Percentiles rank a stretch among this genome's conserved stretches.
Evolutionary conservation across 2,329 filamentous ascomycete genomes (phyloP).

Genomic region (Ascochyta lentis): DNA sequence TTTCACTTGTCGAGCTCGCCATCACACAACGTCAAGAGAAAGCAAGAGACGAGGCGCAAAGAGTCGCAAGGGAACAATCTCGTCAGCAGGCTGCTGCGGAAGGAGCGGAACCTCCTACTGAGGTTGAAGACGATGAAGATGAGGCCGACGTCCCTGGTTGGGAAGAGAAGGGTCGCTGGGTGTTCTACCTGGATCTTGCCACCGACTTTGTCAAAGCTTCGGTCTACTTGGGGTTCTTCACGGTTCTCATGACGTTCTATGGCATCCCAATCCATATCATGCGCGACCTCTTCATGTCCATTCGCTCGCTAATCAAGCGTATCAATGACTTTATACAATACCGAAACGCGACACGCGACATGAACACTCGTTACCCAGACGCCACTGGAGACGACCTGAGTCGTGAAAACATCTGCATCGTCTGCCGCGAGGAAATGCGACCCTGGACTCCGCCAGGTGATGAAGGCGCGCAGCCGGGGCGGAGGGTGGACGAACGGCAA

Average conservation of each 20-base stretch:
- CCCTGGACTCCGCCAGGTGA: slow-evolving; percentile 68
- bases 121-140: slow-evolving; percentile 78
- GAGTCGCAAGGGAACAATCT: slow-evolving; percentile 66
- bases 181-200: slow-evolving; percentile 84
- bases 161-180: slow-evolving; percentile 93
- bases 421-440: slow-evolving; percentile 95
- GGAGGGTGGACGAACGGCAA: slow-evolving; percentile 75
- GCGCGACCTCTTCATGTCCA: slow-evolving; percentile 91
- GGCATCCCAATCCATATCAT: slow-evolving; percentile 96
- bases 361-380: slow-evolving; percentile 89
- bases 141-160: slow-evolving; percentile 95
- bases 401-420: slow-evolving; percentile 93
- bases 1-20: slow-evolving; percentile 78
- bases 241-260: slow-evolving; percentile 91
- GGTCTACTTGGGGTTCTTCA: slow-evolving; percentile 91
- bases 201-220: slow-evolving; percentile 90
- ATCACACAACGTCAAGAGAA: slow-evolving; percentile 77
- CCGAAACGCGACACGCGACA: slow-evolving; percentile 87
- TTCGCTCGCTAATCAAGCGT: slow-evolving; percentile 87
- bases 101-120: slow-evolving; percentile 45
- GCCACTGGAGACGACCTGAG: slow-evolving; percentile 85
- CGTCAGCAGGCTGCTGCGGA: slow-evolving; percentile 62
- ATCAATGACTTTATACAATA: slow-evolving; percentile 90
- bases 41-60: slow-evolving; percentile 58
- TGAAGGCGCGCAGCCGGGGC: slow-evolving; percentile 46